Evolutionary conservation across 2,329 filamentous ascomycete species (phyloP).

Genomic region (Lachnellula arida): DNA sequence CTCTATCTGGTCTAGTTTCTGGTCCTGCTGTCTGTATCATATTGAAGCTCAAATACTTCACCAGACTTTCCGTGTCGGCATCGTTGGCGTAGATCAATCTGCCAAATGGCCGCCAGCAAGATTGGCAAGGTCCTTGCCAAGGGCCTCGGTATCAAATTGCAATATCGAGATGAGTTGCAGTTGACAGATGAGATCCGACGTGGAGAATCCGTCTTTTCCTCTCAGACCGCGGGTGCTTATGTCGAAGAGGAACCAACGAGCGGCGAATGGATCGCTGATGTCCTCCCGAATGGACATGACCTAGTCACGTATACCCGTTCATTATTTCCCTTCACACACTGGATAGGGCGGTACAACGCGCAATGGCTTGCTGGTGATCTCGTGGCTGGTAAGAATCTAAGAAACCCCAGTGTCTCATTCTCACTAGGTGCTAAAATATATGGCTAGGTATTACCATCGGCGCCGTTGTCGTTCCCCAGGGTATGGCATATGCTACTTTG

Average conservation of each 20-base stretch:
- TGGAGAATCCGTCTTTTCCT: conserved; percentile 75
- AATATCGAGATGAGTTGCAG: conserved; percentile 56
- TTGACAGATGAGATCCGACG: conserved; percentile 57
- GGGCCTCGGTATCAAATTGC: conserved; percentile 74
- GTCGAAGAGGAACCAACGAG: conserved; percentile 77
- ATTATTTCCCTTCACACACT: conserved; percentile 84
- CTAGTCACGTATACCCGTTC: conserved; percentile 58
- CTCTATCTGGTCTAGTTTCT: not conserved
- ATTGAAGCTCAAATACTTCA: not conserved
- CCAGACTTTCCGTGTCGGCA: not conserved
- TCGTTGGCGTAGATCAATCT: not conserved
- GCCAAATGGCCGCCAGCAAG: conserved; percentile 40
- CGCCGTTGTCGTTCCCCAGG: conserved; percentile 83
- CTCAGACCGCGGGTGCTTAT: conserved; percentile 69
- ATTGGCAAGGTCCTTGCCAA: conserved; percentile 73
- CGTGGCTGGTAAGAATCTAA: conserved; percentile 67
- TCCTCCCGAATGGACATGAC: conserved; percentile 55
- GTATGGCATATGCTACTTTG: conserved; percentile 89
- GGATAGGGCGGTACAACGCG: conserved; percentile 83
- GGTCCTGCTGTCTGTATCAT: no score
- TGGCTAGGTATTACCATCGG: conserved; percentile 61
- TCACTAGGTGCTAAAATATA: not conserved
- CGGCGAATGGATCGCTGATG: conserved; percentile 63
- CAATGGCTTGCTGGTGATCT: conserved; percentile 88
- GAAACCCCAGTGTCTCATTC: conserved; percentile 24